Conservation (phyloP, 2,329 filamentous ascomycete species). For the Epichloe gansuensis region DNA sequence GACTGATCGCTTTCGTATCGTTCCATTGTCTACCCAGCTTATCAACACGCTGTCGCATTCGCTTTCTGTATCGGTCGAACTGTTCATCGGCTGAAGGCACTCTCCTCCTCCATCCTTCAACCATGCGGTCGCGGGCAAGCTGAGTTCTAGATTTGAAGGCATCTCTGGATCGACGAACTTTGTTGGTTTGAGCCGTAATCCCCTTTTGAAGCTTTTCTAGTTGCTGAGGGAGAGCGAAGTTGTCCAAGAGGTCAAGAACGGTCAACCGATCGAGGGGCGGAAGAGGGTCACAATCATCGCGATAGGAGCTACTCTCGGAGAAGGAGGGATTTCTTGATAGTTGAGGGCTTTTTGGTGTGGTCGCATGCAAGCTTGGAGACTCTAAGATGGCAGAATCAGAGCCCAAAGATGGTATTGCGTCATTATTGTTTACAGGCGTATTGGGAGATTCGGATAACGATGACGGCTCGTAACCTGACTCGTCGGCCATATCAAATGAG, state of each 20-base stretch:
- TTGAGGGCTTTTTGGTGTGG: slow-evolving; percentile 34
- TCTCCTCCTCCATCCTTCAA: slow-evolving; percentile 83
- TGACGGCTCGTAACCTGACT: neutral
- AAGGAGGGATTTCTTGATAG: slow-evolving; percentile 70
- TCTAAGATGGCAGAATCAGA: slow-evolving; percentile 32
- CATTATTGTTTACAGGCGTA: slow-evolving; percentile 32
- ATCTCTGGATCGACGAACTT: slow-evolving; percentile 70
- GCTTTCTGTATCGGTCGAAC: slow-evolving; percentile 76
- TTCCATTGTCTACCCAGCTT: slow-evolving; percentile 77
- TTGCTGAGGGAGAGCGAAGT: slow-evolving; percentile 78
- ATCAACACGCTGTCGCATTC: slow-evolving; percentile 82
- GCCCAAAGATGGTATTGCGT: slow-evolving; percentile 25
- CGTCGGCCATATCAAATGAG: slow-evolving; percentile 3
- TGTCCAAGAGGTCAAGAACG: slow-evolving; percentile 88
- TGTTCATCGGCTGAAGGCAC: slow-evolving; percentile 84
- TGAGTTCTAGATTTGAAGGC: slow-evolving; percentile 63
- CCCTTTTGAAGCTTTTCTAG: slow-evolving; percentile 82
- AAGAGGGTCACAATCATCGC: slow-evolving; percentile 77
- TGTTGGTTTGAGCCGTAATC: slow-evolving; percentile 70
- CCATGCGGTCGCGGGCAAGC: slow-evolving; percentile 74
- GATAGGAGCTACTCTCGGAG: slow-evolving; percentile 72
- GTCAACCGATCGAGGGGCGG: slow-evolving; percentile 82
- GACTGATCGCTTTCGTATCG: slow-evolving; percentile 74
- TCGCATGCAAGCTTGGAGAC: slow-evolving; percentile 37
- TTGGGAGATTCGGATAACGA: slow-evolving; percentile 17